phyloP scores from a whole-genome alignment of 768 basidiomycete genomes.

The Lactifluus echinatus region DNA sequence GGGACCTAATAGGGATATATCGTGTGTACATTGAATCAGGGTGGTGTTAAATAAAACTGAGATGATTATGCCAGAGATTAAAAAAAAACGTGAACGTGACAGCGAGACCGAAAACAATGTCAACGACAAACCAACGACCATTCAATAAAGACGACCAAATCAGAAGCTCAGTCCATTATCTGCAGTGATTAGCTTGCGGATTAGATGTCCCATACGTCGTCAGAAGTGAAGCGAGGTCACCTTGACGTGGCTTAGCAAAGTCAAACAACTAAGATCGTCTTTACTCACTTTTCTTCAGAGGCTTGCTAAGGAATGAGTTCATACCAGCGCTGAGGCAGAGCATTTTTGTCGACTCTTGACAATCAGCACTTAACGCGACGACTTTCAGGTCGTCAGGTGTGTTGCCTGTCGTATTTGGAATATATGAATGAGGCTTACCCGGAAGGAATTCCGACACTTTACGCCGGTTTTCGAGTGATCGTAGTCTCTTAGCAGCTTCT shows the following conservation, averaged over 20 bases:
- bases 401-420: background rate
- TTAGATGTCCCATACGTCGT: slow-evolving; percentile 38
- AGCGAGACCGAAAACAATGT: background rate
- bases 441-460: slow-evolving; percentile 43
- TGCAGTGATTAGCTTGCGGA: background rate
- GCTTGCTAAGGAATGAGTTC: slow-evolving; percentile 71
- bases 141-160: background rate
- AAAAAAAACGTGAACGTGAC: background rate
- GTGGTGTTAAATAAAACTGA: background rate
- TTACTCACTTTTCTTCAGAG: slow-evolving; percentile 45
- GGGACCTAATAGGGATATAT: background rate
- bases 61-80: background rate
- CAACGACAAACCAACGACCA: background rate
- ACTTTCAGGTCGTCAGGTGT: slow-evolving; percentile 32
- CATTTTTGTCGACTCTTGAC: slow-evolving; percentile 67
- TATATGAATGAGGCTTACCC: slow-evolving; percentile 33
- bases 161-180: background rate
- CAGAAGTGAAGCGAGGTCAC: slow-evolving; percentile 42
- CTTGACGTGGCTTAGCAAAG: slow-evolving; percentile 25
- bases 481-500: slow-evolving; percentile 58
- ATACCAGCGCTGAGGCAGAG: slow-evolving; percentile 72
- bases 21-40: background rate
- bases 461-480: slow-evolving; percentile 49
- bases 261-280: background rate
- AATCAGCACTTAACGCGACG: slow-evolving; percentile 66